Evolutionary conservation across 2,329 filamentous ascomycete genomes (phyloP), one percentile per base, ranked within the genome.

Genomic region (Aspergillus chevalieri): DNA sequence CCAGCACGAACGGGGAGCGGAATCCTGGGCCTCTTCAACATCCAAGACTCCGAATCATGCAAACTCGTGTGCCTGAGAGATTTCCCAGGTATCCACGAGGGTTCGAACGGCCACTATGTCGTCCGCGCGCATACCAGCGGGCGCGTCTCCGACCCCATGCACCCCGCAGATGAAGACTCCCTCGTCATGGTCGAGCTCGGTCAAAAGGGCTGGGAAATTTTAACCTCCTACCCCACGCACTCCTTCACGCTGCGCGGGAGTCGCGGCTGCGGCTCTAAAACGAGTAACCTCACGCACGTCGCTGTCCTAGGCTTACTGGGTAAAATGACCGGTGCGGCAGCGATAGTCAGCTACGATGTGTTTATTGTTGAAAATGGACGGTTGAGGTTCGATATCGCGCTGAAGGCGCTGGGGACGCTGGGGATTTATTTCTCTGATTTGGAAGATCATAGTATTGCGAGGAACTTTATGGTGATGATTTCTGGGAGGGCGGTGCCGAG

Each of bases 251-350:
- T 70, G 24, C 59, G 50, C 14, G 51, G 51, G 14, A 67, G 63
- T 3, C 59, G 65, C 17, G 63, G 63, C 15, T 61, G 63, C 1
- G 58, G 60, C 7, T 46, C 55, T 1, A 59, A 66, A 0, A 72
- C 85, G 0, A 71, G 71, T 24, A 53, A 24, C 3, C 45, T 53
- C 4, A 67, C 62, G 4, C 55, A 68, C 41, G 74, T 91, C 1
- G 83, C 88, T 0, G 83, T 86, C 15, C 68, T 97, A 1, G 92
- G 92, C 0, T 74, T 97, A 2, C 56, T 95, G 3, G 86, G 81
- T 2, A 95, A 96, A 68, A 95, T 97, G 87, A 89, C 89, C 0
- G 92, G 90, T 0, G 83, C 85, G 1, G 90, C 89, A 1, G 90
- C 89, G 0, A 78, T 95, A 6, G 73, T 85, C 1, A 77, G 75